A percentile compares a stretch with the other conserved stretches of the same genome.
Conservation (phyloP, 345 rosid genomes). For the Eucalyptus regnans region DNA sequence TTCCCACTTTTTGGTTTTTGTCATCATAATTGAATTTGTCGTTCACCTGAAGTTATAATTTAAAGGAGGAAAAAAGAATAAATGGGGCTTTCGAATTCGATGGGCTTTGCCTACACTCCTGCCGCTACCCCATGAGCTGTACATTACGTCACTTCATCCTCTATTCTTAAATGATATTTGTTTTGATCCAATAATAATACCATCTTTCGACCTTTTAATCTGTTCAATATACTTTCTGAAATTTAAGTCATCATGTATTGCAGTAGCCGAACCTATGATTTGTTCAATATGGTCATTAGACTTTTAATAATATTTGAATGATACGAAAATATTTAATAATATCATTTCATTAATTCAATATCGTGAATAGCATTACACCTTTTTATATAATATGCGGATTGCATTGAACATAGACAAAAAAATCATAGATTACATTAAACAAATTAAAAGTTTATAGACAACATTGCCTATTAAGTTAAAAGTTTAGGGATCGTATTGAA, state of each 20-base stretch:
- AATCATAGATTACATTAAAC: accelerated
- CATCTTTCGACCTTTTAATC: accelerated
- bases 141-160: neutral
- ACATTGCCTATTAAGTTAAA: accelerated
- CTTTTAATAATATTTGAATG: too few species aligned
- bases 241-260: too few species aligned
- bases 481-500: accelerated
- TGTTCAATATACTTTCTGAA: too few species aligned
- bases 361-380: accelerated
- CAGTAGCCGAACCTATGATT: too few species aligned
- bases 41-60: neutral
- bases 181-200: too few species aligned
- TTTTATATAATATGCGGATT: too few species aligned
- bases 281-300: too few species aligned
- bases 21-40: neutral
- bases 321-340: too few species aligned
- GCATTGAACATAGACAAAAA: too few species aligned
- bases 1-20: neutral
- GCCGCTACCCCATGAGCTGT: neutral
- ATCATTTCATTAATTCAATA: too few species aligned
- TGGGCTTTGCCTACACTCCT: neutral
- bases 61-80: neutral
- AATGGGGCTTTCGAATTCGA: neutral
- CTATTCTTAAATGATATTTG: too few species aligned
- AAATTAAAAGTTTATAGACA: accelerated